Conservation (phyloP, 2,329 filamentous ascomycete genomes). For the Alternaria angustiovoidea region DNA sequence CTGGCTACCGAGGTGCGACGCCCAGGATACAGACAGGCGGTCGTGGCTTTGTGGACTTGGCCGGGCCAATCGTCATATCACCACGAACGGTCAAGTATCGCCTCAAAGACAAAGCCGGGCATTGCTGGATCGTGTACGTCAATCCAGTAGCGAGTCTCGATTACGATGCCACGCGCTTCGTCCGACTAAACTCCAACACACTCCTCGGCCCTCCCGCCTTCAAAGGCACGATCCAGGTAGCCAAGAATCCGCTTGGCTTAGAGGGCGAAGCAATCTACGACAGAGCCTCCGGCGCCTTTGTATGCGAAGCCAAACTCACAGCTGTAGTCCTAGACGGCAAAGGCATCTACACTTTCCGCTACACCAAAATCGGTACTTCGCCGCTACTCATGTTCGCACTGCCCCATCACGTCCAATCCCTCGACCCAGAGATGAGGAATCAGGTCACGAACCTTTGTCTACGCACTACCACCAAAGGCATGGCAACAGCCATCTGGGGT, state of each 20-base stretch:
- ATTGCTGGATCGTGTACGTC: conserved; percentile 80
- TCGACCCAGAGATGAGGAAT: conserved; percentile 66
- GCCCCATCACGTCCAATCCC: conserved; percentile 83
- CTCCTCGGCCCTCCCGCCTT: conserved; percentile 73
- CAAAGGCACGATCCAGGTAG: conserved; percentile 80
- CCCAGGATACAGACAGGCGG: conserved; percentile 75
- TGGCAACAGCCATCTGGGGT: conserved; percentile 73
- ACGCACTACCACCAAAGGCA: conserved; percentile 85
- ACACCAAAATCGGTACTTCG: conserved; percentile 73
- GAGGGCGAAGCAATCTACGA: conserved; percentile 76
- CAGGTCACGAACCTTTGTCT: conserved; percentile 66
- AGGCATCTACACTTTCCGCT: conserved; percentile 75
- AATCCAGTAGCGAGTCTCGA: conserved; percentile 62
- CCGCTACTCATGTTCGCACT: conserved; percentile 84
- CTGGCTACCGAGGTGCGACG: conserved; percentile 72
- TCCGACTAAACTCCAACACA: conserved; percentile 66
- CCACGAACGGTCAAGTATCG: conserved; percentile 78
- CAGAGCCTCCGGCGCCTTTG: conserved; percentile 76
- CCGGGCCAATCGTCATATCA: conserved; percentile 63
- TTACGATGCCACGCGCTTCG: conserved; percentile 68
- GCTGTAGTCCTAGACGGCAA: conserved; percentile 66
- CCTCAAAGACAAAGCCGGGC: conserved; percentile 72
- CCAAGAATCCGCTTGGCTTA: conserved; percentile 71
- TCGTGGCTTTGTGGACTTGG: conserved; percentile 75
- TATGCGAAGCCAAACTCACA: conserved; percentile 68